A percentile compares a stretch with the other conserved stretches of the same genome.
These are phyloP conservation scores for Boletus vermiculosoides DNA, from an alignment of 768 basidiomycete genomes.

Conservation along the genomic window DNA sequence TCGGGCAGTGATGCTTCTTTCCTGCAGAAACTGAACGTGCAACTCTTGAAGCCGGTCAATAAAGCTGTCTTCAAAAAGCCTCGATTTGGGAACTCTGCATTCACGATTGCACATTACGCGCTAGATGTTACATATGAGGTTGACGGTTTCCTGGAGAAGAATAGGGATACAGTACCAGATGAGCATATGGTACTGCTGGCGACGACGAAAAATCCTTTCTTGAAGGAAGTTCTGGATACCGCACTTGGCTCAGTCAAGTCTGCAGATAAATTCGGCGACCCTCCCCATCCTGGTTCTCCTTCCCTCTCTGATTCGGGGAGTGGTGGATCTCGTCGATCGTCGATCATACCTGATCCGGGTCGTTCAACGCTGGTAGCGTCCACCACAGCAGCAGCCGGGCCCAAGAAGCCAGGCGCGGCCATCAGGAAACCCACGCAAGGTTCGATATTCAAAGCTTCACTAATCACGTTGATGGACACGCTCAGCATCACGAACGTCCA, in stretches of 20 bases:
- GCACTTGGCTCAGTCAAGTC: constrained; percentile 74
- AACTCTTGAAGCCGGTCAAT: constrained; percentile 82
- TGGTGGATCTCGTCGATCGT: constrained; percentile 74
- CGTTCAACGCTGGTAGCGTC: constrained; percentile 67
- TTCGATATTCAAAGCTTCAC: constrained; percentile 95
- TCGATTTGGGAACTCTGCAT: constrained; percentile 95
- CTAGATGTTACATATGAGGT: constrained; percentile 98
- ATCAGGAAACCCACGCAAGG: constrained; percentile 95
- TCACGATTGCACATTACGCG: constrained; percentile 98
- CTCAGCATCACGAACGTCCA: constrained; percentile 97
- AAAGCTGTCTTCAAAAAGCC: constrained; percentile 96
- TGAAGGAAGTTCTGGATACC: constrained; percentile 92
- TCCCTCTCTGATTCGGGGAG: constrained; percentile 77
- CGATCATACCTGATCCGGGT: constrained; percentile 85
- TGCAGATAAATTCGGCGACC: constrained; percentile 45
- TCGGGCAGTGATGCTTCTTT: constrained; percentile 91
- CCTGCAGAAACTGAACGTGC: constrained; percentile 85
- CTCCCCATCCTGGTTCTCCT: constrained; percentile 70
- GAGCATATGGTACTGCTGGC: constrained; percentile 92
- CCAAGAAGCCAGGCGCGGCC: constrained; percentile 64
- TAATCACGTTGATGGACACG: constrained; percentile 95
- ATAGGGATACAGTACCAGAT: constrained; percentile 97
- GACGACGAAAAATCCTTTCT: constrained; percentile 84
- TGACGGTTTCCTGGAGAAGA: constrained; percentile 98
- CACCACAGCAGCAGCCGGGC: constrained; percentile 36